Conservation (phyloP, 345 rosid species). For the Gossypium ekmanianum region DNA sequence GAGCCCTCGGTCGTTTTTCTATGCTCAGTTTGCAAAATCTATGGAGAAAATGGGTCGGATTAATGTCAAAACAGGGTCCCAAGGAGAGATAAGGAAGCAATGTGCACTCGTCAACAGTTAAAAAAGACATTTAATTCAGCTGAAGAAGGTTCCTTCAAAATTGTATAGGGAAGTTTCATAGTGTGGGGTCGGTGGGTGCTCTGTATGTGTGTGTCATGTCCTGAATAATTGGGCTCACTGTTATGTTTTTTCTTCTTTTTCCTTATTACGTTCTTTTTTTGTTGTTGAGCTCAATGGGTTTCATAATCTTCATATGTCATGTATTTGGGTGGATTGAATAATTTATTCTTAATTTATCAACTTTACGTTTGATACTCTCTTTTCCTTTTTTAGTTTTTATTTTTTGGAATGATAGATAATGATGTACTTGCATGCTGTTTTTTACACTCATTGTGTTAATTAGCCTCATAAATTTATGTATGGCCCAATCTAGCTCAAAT, state of each 20-base stretch:
- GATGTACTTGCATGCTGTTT: too few relatives aligned
- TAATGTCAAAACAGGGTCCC: constrained; percentile 62
- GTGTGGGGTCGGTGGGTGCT: neutral
- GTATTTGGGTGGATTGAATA: neutral
- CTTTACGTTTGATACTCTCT: neutral
- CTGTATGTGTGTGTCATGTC: neutral
- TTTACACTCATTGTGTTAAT: too few relatives aligned
- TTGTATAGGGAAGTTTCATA: neutral
- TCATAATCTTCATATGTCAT: neutral
- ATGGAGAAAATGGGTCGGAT: constrained; percentile 81
- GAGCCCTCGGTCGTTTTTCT: constrained; percentile 50
- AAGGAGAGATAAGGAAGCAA: constrained; percentile 65
- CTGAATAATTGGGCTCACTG: constrained; percentile 13
- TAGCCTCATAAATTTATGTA: too few relatives aligned
- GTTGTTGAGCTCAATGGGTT: neutral
- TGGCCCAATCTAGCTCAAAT: too few relatives aligned
- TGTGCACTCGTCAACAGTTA: constrained; percentile 64
- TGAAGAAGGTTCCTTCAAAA: neutral
- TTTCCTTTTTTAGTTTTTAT: neutral
- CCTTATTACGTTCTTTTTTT: neutral
- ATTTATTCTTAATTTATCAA: neutral
- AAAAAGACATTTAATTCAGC: neutral
- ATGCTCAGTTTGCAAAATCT: constrained; percentile 54
- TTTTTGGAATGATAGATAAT: neutral
- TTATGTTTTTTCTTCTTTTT: neutral